Conservation (phyloP, 371 early-diverging fungal species). For the Neoconidiobolus thromboides region DNA sequence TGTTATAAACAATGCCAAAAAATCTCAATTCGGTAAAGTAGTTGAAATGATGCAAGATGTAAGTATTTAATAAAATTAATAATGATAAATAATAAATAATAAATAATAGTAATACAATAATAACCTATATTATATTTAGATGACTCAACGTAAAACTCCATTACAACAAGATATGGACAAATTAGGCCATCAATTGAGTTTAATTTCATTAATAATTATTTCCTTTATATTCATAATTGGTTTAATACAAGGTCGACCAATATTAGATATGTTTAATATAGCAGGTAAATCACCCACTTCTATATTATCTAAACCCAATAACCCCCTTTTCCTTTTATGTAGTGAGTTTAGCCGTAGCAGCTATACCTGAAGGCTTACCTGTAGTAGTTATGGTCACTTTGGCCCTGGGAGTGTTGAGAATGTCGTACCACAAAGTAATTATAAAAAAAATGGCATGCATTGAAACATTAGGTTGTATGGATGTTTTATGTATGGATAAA, state of each 20-base stretch:
- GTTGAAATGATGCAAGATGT: constrained; percentile 71
- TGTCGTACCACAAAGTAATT: constrained; percentile 60
- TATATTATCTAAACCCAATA: background rate
- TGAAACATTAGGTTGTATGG: constrained; percentile 82
- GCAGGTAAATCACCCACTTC: constrained; percentile 23
- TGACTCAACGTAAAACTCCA: constrained; percentile 64
- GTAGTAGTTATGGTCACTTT: constrained; percentile 73
- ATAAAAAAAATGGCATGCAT: constrained; percentile 78
- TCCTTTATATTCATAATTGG: constrained; percentile 78
- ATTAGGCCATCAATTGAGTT: constrained; percentile 65
- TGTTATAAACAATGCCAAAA: constrained; percentile 65
- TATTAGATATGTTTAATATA: constrained; percentile 68
- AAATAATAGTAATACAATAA: background rate
- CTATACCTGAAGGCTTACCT: constrained; percentile 85
- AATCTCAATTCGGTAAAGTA: constrained; percentile 74
- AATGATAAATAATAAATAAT: too few relatives aligned
- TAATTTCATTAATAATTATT: constrained; percentile 72
- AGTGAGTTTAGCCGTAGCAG: constrained; percentile 50
- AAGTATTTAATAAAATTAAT: background rate
- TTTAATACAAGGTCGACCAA: background rate
- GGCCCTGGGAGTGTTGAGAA: constrained; percentile 72
- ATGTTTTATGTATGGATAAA: constrained; percentile 88
- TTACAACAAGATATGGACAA: constrained; percentile 74
- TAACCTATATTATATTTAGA: constrained; percentile 13
- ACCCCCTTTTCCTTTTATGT: constrained; percentile 30